phyloP scores from a whole-genome alignment of 2,329 filamentous ascomycete genomes.

The Epichloe sp. region DNA sequence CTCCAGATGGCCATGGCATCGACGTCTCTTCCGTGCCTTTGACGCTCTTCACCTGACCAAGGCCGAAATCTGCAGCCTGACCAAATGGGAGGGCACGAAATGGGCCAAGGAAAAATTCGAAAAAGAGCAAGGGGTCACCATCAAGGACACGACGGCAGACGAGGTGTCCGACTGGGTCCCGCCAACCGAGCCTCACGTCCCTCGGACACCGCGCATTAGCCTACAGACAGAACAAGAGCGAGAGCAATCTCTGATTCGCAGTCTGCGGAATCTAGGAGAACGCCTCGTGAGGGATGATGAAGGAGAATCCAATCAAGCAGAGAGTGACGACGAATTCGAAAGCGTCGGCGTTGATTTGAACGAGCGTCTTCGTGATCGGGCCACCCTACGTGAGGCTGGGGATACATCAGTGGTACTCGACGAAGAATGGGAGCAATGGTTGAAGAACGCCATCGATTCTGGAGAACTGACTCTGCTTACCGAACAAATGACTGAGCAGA shows the following conservation, averaged over 20 bases:
- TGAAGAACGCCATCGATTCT: conserved; percentile 56
- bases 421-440: conserved; percentile 62
- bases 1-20: conserved; percentile 63
- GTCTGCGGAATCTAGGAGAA: conserved; percentile 8
- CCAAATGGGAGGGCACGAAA: conserved; percentile 71
- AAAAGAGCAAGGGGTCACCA: conserved; percentile 55
- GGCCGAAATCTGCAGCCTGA: conserved; percentile 56
- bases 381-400: conserved; percentile 48
- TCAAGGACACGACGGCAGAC: conserved; percentile 59
- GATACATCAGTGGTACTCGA: conserved; percentile 47
- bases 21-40: conserved; percentile 63
- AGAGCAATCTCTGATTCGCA: conserved; percentile 6
- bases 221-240: conserved; percentile 8
- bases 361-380: conserved; percentile 50
- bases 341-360: conserved; percentile 52
- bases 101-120: conserved; percentile 76
- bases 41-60: conserved; percentile 55
- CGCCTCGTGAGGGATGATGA: conserved; percentile 2
- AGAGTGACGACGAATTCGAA: conserved; percentile 21
- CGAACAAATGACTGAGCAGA: conserved; percentile 27
- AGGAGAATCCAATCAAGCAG: conserved; percentile 8
- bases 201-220: background rate
- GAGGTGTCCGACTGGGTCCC: conserved; percentile 47
- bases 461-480: conserved; percentile 34
- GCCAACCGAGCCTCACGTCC: conserved; percentile 5